phyloP scores from a whole-genome alignment of 805 yeast genomes.

The Alloascoidea africana region DNA sequence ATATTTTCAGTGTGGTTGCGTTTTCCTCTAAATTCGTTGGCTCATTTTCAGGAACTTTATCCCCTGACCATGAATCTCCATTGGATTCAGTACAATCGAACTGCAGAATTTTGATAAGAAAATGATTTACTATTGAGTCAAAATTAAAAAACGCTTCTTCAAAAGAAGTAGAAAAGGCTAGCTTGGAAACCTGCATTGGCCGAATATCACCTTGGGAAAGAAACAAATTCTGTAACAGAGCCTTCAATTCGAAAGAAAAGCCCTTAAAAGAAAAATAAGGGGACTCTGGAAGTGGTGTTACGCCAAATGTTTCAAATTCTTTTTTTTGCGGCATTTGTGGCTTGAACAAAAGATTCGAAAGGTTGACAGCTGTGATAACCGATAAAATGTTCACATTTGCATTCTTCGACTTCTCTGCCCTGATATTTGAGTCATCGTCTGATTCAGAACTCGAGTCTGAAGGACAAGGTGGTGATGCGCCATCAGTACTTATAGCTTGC shows the following conservation, averaged over 20 bases:
- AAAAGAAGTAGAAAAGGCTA: neutral
- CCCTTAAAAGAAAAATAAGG: no score
- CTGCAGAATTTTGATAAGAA: no score
- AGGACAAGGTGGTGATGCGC: neutral
- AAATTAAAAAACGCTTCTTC: no score
- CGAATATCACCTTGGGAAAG: constrained; percentile 14
- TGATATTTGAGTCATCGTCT: neutral
- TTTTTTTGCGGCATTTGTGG: no score
- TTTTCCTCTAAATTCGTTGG: neutral
- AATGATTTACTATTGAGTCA: no score
- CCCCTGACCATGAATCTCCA: no score
- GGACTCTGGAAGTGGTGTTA: neutral
- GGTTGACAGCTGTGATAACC: neutral
- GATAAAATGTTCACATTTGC: neutral
- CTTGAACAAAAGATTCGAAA: neutral
- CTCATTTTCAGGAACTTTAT: no score
- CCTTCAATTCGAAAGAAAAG: no score
- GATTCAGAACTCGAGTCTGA: neutral
- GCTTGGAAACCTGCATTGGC: constrained; percentile 13
- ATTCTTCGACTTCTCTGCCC: neutral
- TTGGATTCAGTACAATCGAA: no score
- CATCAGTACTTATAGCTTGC: no score
- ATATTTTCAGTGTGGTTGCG: neutral
- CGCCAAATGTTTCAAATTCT: no score
- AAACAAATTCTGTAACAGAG: constrained; percentile 8